phyloP scores from a whole-genome alignment of 2,329 filamentous ascomycete species.

The Cladosporium halotolerans region DNA sequence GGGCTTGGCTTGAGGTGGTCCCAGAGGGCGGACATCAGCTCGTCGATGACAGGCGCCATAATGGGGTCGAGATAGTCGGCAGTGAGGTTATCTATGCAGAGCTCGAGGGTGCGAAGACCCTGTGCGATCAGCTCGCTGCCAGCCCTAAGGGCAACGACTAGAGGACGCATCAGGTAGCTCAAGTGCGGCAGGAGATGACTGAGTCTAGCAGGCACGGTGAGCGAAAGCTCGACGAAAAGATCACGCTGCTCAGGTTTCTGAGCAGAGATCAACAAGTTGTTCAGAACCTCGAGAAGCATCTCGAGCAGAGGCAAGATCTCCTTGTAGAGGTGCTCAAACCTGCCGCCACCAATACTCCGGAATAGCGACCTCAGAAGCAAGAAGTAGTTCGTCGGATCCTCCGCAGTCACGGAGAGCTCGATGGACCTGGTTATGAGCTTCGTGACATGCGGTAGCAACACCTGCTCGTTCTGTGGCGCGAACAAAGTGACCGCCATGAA shows the following conservation, averaged over 20 bases:
- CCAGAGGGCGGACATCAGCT: conserved; percentile 95
- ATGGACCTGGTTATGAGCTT: conserved; percentile 98
- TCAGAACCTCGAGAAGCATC: conserved; percentile 95
- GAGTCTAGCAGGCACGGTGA: conserved; percentile 89
- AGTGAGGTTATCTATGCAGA: conserved; percentile 96
- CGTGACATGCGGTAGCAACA: conserved; percentile 89
- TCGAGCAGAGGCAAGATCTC: conserved; percentile 93
- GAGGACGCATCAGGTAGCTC: conserved; percentile 91
- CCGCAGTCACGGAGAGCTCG: conserved; percentile 86
- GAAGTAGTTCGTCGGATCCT: conserved; percentile 99
- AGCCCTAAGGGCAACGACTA: conserved; percentile 89
- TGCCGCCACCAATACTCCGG: conserved; percentile 89
- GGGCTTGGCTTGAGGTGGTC: conserved; percentile 90
- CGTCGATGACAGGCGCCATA: conserved; percentile 97
- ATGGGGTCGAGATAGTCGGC: conserved; percentile 97
- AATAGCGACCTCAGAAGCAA: conserved; percentile 87
- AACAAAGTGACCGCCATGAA: conserved; percentile 99
- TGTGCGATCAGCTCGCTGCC: conserved; percentile 86
- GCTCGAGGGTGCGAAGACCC: conserved; percentile 82
- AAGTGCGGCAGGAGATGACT: conserved; percentile 93
- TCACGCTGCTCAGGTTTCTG: conserved; percentile 87
- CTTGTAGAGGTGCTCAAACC: conserved; percentile 97
- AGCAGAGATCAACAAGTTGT: conserved; percentile 85
- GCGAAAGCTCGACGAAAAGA: conserved; percentile 90
- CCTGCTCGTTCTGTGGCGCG: conserved; percentile 87